Evolutionary conservation across 768 basidiomycete genomes (phyloP), one percentile per base, ranked within the genome.

Genomic region (Neoboletus magnificus): DNA sequence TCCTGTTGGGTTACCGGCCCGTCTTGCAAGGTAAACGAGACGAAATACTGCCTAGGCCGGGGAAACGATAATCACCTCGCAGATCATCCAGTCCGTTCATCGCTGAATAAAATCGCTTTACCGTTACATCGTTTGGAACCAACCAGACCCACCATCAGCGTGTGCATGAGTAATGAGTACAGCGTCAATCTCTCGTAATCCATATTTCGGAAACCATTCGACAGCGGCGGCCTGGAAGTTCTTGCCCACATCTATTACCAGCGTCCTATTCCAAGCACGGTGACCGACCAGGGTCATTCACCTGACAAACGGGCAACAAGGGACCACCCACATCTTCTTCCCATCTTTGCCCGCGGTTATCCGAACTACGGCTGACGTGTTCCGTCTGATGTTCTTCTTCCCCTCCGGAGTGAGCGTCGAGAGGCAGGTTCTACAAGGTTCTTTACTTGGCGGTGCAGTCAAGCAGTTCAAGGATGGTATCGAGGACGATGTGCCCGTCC

Each of bases 41-140:
- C 12, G 42, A 29, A 35, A 48, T 39, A 37, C 41, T 44, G 36
- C 13, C 20, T 12, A 20, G 22, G 40, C 18, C 18, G 1, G 40
- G 16, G 20, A 54, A 57, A 35, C 13, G 29, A 45, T 0, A 69
- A 76, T 53, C 58, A 86, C 90, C 87, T 76, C 93, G 79, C 36
- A 95, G 74, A 70, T 96, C 93, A 72, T 96, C 93, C 54, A 96
- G 71, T 4, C 93, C 93, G 64, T 93, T 92, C 76, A 93, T 91
- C 7, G 93, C 93, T 79, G 40, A n/a, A 55, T 49, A 32, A 54
- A 44, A 37, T 40, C 50, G 22, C n/a, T 27, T 30, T 30, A 13
- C 41, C 13, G 27, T 37, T 35, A 32, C 33, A 41, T n/a, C 25
- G 3, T 32, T 37, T 16, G 32, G 54, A 45, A 48, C 20, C n/a